phyloP scores from a whole-genome alignment of 495 filamentous ascomycete genomes.

The Lasiosphaeria hispida region DNA sequence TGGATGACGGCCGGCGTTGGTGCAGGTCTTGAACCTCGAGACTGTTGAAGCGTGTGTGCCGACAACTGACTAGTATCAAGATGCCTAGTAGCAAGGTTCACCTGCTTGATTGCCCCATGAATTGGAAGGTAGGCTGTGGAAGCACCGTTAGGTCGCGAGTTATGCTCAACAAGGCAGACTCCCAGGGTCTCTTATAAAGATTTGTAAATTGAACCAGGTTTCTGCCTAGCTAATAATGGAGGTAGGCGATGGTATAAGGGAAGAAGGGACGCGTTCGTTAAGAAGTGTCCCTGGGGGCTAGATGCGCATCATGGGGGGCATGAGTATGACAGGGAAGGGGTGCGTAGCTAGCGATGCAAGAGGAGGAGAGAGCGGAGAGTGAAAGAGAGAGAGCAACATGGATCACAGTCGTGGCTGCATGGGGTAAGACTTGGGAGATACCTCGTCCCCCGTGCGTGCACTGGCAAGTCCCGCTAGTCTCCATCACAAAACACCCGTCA shows the following conservation, averaged over 20 bases:
- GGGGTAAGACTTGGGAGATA: constrained; percentile 19
- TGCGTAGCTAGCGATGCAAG: constrained; percentile 16
- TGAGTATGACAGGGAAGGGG: constrained; percentile 15
- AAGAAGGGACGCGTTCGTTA: constrained; percentile 22
- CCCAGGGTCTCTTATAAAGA: constrained; percentile 33
- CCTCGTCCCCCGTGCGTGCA: not conserved
- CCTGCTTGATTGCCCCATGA: constrained; percentile 15
- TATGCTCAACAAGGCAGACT: constrained; percentile 29
- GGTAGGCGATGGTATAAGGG: constrained; percentile 19
- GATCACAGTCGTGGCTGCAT: constrained; percentile 16
- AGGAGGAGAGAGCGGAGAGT: not conserved
- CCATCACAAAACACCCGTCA: not conserved
- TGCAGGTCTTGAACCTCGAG: constrained; percentile 18
- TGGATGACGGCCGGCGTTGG: constrained; percentile 14
- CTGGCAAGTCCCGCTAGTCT: not conserved
- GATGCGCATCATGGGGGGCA: constrained; percentile 27
- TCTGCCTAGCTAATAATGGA: constrained; percentile 40
- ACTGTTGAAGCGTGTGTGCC: constrained; percentile 15
- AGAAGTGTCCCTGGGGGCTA: constrained; percentile 28
- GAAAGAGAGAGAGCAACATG: constrained; percentile 8
- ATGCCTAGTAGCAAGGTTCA: constrained; percentile 9
- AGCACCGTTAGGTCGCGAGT: constrained; percentile 11
- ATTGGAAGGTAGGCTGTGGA: constrained; percentile 26
- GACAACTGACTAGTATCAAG: not conserved
- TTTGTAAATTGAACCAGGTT: constrained; percentile 23